Evolutionary conservation across 2,329 filamentous ascomycete species (phyloP).

Genomic region (Microascus cirrosus): DNA sequence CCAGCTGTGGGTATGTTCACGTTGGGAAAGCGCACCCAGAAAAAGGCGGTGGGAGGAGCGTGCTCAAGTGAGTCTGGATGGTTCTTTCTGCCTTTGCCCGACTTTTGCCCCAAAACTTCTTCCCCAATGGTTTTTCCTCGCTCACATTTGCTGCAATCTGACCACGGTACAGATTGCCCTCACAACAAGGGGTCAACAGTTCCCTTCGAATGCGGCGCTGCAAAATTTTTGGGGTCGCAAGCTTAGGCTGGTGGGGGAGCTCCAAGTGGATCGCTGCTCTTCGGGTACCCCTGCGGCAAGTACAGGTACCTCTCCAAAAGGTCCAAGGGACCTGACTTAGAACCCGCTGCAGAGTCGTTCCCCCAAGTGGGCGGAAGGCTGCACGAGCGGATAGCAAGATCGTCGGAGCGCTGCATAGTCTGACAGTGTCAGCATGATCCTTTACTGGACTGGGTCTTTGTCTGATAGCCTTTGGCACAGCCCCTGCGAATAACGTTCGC

Average conservation of each 20-base stretch:
- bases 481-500: background rate
- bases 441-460: too few relatives aligned
- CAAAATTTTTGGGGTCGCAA: slow-evolving; percentile 3
- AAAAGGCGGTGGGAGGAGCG: background rate
- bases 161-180: background rate
- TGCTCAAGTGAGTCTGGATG: background rate
- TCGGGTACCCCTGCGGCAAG: background rate
- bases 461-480: too few relatives aligned
- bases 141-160: background rate
- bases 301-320: background rate
- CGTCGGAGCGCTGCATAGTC: too few relatives aligned
- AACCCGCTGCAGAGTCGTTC: background rate
- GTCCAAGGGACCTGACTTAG: background rate
- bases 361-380: background rate
- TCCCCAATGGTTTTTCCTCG: background rate
- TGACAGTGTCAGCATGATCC: too few relatives aligned
- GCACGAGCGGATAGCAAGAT: too few relatives aligned
- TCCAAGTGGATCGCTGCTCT: background rate
- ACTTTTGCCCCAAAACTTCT: background rate
- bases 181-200: background rate
- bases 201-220: background rate
- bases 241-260: slow-evolving; percentile 3
- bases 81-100: background rate
- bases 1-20: background rate
- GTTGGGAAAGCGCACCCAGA: background rate